Percentiles rank a stretch among this genome's conserved stretches.
Evolutionary conservation across 2,329 filamentous ascomycete species (phyloP).

Genomic region (Geosmithia putterillii): DNA sequence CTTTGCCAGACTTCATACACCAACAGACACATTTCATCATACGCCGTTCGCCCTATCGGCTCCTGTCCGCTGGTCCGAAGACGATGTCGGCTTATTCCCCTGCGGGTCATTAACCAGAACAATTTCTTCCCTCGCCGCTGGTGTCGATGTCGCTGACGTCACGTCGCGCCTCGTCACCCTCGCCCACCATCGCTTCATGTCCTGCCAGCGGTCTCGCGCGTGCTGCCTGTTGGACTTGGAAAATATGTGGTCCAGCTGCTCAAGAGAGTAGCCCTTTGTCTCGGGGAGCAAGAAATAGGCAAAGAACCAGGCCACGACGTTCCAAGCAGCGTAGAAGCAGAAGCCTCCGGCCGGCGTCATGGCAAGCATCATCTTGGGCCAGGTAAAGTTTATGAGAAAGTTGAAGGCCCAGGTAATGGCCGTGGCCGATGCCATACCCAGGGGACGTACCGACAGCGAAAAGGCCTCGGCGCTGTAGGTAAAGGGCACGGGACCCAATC

Average conservation of each 20-base stretch:
- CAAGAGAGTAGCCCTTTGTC: conserved; percentile 45
- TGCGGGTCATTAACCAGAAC: neutral
- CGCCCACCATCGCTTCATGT: neutral
- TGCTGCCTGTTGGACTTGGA: conserved; percentile 10
- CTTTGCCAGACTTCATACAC: too few relatives aligned
- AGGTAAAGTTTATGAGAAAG: conserved; percentile 13
- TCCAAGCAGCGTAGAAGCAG: conserved; percentile 19
- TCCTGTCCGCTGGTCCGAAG: neutral
- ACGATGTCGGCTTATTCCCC: neutral
- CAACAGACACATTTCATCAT: neutral
- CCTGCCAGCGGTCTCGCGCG: neutral
- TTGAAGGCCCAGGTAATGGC: conserved; percentile 19
- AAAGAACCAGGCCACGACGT: conserved; percentile 19
- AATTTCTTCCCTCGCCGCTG: too few relatives aligned
- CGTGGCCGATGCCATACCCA: conserved; percentile 33
- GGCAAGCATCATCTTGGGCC: conserved; percentile 7
- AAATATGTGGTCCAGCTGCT: conserved; percentile 38
- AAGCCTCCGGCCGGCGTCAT: conserved; percentile 18
- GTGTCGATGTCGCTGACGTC: neutral
- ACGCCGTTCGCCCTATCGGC: neutral
- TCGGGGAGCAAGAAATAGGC: conserved; percentile 50
- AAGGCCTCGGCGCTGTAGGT: conserved; percentile 45
- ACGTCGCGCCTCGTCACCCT: conserved; percentile 7
- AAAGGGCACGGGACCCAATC: conserved; percentile 41
- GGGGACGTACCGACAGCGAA: conserved; percentile 36